Evolutionary conservation across 495 filamentous ascomycete species (phyloP).

Genomic region (Penicillium ucsense): DNA sequence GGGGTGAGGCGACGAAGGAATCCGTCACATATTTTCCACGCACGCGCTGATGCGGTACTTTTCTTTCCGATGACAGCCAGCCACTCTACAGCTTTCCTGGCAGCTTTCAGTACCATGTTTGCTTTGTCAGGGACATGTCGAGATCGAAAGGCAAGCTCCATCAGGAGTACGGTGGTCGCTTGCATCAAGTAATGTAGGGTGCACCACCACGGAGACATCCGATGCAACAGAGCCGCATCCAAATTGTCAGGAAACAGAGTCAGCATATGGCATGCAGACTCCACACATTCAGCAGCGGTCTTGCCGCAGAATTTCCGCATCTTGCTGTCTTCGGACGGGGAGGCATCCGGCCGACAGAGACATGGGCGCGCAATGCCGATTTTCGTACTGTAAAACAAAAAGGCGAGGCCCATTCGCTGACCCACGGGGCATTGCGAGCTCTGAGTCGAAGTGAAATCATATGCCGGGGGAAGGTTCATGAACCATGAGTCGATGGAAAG

Average conservation of each 20-base stretch:
- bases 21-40: constrained; percentile 42
- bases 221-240: constrained; percentile 33
- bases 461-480: constrained; percentile 27
- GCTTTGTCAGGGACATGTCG: constrained; percentile 47
- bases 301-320: constrained; percentile 41
- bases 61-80: constrained; percentile 36
- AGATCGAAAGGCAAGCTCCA: constrained; percentile 45
- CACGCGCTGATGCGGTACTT: constrained; percentile 2
- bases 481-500: constrained; percentile 33
- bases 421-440: constrained; percentile 20
- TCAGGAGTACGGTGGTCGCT: constrained; percentile 46
- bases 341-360: constrained; percentile 44
- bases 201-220: constrained; percentile 52
- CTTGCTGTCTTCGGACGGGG: constrained; percentile 15
- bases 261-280: constrained; percentile 46
- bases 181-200: constrained; percentile 55
- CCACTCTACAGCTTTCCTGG: constrained; percentile 48
- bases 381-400: constrained; percentile 48
- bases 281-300: constrained; percentile 46
- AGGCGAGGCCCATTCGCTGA: constrained; percentile 39
- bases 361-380: constrained; percentile 54
- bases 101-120: constrained; percentile 39
- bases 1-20: constrained; percentile 38
- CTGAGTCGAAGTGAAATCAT: constrained; percentile 30
- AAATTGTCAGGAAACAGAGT: constrained; percentile 41